Conservation (phyloP, 2,329 filamentous ascomycete genomes). For the Aspergillus aculeatinus region DNA sequence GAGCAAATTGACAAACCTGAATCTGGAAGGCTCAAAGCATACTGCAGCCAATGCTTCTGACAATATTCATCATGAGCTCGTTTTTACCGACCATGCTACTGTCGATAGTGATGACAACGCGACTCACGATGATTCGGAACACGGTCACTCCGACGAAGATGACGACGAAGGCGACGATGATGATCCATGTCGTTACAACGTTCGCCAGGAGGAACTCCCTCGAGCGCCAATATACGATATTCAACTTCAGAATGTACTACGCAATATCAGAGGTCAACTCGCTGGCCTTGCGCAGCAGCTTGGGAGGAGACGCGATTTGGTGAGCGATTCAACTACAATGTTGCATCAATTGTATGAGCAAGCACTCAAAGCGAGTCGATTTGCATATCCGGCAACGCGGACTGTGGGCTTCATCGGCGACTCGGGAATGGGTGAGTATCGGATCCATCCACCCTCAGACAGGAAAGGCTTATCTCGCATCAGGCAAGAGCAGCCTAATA, state of each 20-base stretch:
- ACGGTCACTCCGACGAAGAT: not conserved
- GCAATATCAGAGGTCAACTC: constrained; percentile 8
- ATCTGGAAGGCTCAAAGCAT: not conserved
- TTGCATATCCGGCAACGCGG: constrained; percentile 13
- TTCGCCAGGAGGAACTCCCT: constrained; percentile 17
- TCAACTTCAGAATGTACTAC: constrained; percentile 14
- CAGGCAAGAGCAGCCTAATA: constrained; percentile 14
- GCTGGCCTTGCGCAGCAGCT: constrained; percentile 7
- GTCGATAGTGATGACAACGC: not conserved
- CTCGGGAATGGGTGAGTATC: constrained; percentile 16
- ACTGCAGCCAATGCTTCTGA: not conserved
- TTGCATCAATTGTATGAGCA: constrained; percentile 10
- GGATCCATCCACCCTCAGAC: no score
- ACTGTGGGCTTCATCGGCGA: constrained; percentile 20
- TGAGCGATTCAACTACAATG: constrained; percentile 1
- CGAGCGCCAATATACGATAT: constrained; percentile 19
- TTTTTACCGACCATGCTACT: not conserved
- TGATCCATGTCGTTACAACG: constrained; percentile 2
- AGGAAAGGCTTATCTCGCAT: not conserved
- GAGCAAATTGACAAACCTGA: no score
- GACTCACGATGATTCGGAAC: not conserved
- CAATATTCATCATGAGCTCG: not conserved
- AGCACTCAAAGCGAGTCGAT: constrained; percentile 9
- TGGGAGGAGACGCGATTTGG: not conserved
- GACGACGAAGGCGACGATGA: not conserved